phyloP scores from a whole-genome alignment of 164 flowering plant species.

The Piper betle region DNA sequence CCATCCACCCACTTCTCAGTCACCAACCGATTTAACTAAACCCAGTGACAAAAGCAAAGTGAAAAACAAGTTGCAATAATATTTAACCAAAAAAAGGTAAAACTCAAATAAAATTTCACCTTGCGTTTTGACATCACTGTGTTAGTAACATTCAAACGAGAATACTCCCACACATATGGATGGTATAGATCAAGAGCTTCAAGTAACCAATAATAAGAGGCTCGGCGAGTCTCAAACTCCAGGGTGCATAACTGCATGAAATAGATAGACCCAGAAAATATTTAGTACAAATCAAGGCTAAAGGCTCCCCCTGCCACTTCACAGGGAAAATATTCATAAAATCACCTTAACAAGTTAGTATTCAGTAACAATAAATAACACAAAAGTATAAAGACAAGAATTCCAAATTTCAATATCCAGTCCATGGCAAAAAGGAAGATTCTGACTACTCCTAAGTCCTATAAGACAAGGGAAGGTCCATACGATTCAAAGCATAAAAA shows the following conservation, averaged over 20 bases:
- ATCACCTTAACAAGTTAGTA: no score
- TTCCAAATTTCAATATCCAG: no score
- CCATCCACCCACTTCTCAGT: constrained; percentile 92
- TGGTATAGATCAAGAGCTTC: constrained; percentile 68
- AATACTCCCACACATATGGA: constrained; percentile 97
- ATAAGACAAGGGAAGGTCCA: not conserved
- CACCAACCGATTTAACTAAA: constrained; percentile 79
- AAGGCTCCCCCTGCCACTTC: not conserved
- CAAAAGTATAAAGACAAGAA: no score
- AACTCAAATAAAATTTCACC: constrained; percentile 18
- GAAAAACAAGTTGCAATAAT: not conserved
- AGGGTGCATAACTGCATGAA: constrained; percentile 78
- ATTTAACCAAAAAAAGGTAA: not conserved
- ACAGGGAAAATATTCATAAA: no score
- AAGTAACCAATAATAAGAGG: constrained; percentile 93
- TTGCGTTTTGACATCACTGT: constrained; percentile 98
- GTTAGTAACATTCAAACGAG: constrained; percentile 79
- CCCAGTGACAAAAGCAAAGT: not conserved
- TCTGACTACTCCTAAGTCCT: not conserved
- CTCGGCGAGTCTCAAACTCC: constrained; percentile 98
- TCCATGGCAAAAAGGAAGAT: no score
- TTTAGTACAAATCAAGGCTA: not conserved
- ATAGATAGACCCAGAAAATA: not conserved
- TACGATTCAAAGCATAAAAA: not conserved
- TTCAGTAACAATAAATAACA: no score